Evolutionary conservation across 768 basidiomycete species (phyloP), one percentile per base, ranked within the genome.

Genomic region (Suillus subaureus): DNA sequence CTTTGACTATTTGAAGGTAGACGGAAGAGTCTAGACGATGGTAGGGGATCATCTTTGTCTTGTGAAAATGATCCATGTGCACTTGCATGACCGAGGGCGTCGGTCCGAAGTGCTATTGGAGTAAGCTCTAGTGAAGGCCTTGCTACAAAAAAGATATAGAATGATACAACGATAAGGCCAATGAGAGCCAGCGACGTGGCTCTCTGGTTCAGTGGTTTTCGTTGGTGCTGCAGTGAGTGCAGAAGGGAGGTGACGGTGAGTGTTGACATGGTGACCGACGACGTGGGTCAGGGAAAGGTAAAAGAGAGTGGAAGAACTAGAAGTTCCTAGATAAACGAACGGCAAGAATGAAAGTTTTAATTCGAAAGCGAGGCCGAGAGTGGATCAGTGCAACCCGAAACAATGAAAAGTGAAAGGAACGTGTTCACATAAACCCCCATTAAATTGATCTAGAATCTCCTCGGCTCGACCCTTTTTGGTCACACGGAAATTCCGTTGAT

Each of bases 141-240:
- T 45, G 83, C 81, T 60, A 85, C 72, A 70, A 89, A 80, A 67
- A 89, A 79, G 61, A 89, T 77, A 78, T 87, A 91, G 62, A 79
- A 79, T 45, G 85, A 81, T 68, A 89, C 75, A 37, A 79, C 70
- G 62, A 86, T 62, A 70, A 90, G 81, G 67, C 79, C 72, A 72
- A 85, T 60, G 70, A 90, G 81, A 11, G 84, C 85, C 69, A 89
- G 61, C 67, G 89, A 74, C 4, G 85, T 84, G 5, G 85, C 82
- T 63, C 85, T 81, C 52, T 86, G 82, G 70, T 82, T 85, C 8
- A 54, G 26, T 33, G 72, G 51, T 39, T 86, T 87, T 68, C 82
- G 76, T 16, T n/a, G 79, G 42, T 81, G 74, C 35, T 73, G 73
- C 5, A 82, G 69, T 1, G 74, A 72, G 33, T 77, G 73, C 42